Evolutionary conservation across 2,329 filamentous ascomycete genomes (phyloP).

Genomic region (Pyrenochaeta sp.): DNA sequence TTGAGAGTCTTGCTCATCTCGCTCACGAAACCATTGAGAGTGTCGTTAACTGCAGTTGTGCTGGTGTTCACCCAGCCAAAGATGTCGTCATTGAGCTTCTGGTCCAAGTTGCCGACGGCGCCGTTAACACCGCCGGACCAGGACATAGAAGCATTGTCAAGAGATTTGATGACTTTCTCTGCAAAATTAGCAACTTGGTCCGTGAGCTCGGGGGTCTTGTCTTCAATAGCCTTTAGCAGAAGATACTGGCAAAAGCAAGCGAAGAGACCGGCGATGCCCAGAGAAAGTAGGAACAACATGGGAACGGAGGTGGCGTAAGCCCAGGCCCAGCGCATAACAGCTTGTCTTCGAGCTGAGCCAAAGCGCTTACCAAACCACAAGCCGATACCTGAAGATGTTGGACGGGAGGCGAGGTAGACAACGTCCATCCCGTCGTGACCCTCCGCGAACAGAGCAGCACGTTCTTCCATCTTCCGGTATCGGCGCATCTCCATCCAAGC

Average conservation of each 20-base stretch:
- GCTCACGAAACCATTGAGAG: conserved; percentile 81
- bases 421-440: conserved; percentile 84
- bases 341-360: conserved; percentile 68
- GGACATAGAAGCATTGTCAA: conserved; percentile 74
- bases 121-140: conserved; percentile 82
- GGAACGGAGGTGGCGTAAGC: conserved; percentile 87
- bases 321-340: conserved; percentile 80
- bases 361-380: conserved; percentile 73
- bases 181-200: conserved; percentile 80
- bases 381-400: conserved; percentile 75
- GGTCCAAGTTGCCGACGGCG: conserved; percentile 69
- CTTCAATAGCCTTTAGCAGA: conserved; percentile 75
- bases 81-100: conserved; percentile 82
- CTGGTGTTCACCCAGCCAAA: conserved; percentile 87
- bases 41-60: conserved; percentile 82
- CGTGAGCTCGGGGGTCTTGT: conserved; percentile 77
- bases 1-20: conserved; percentile 78
- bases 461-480: conserved; percentile 76
- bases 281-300: conserved; percentile 84
- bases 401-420: conserved; percentile 84
- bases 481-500: conserved; percentile 79
- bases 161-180: conserved; percentile 74
- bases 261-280: conserved; percentile 82
- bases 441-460: conserved; percentile 70
- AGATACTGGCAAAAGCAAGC: conserved; percentile 83